Conservation (phyloP, 495 filamentous ascomycete species). For the Aspergillus diversus region DNA sequence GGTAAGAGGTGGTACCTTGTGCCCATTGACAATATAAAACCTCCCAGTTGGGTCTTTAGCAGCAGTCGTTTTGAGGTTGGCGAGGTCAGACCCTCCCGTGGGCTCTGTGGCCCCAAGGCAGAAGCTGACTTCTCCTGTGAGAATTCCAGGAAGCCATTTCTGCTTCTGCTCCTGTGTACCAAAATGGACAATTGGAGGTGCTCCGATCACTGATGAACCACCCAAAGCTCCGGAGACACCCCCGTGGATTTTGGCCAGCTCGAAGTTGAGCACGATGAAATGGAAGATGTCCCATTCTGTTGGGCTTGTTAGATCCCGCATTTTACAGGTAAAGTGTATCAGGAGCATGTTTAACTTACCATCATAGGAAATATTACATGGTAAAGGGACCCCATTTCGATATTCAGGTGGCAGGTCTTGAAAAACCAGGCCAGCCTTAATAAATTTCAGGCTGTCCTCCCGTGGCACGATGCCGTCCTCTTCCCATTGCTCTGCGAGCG, state of each 20-base stretch:
- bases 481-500: conserved; percentile 2
- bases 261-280: not conserved
- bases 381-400: not conserved
- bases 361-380: not conserved
- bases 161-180: conserved; percentile 7
- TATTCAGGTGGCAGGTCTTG: not conserved
- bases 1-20: not conserved
- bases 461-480: not conserved
- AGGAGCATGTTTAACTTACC: not conserved
- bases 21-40: conserved; percentile 14
- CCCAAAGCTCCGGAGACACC: not conserved
- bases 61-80: conserved; percentile 3
- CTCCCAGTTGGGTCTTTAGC: not conserved
- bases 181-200: conserved; percentile 10
- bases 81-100: conserved; percentile 2
- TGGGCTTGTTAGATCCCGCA: too few species aligned
- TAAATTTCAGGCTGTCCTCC: not conserved
- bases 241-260: not conserved
- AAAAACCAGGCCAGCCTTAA: not conserved
- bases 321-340: not conserved
- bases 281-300: conserved; percentile 4
- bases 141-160: conserved; percentile 10
- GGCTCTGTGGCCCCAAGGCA: conserved; percentile 16
- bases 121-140: conserved; percentile 2
- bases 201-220: not conserved